Conservation (phyloP, 768 basidiomycete species). For the Termitomyces sp. region DNA sequence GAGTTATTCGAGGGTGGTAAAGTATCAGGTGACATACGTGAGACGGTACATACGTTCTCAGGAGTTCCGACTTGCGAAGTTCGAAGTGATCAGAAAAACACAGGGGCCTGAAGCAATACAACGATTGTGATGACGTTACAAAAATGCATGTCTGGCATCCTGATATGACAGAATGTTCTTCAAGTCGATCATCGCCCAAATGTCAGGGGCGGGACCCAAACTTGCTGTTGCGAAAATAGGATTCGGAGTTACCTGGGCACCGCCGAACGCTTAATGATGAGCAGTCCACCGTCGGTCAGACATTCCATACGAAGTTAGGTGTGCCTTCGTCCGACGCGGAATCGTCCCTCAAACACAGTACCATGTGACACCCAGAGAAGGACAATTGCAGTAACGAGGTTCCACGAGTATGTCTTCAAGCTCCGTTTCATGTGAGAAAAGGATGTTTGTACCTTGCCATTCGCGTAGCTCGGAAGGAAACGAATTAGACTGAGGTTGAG, state of each 20-base stretch:
- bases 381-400: neutral
- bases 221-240: neutral
- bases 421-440: neutral
- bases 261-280: neutral
- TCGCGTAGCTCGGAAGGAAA: neutral
- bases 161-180: neutral
- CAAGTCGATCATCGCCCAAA: neutral
- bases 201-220: no score
- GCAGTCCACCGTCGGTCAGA: neutral
- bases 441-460: neutral
- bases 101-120: neutral
- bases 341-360: neutral
- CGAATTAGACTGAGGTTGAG: neutral
- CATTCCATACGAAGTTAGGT: neutral
- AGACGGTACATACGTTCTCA: neutral
- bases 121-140: neutral
- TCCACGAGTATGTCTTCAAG: neutral
- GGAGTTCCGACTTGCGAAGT: neutral
- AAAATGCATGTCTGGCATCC: neutral
- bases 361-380: neutral
- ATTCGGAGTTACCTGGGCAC: neutral
- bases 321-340: neutral
- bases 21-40: neutral
- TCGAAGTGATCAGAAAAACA: neutral
- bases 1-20: neutral